These are phyloP conservation scores for Sporisorium scitamineum DNA, from an alignment of 1,284 basidiomycete species.

Conservation along the genomic window DNA sequence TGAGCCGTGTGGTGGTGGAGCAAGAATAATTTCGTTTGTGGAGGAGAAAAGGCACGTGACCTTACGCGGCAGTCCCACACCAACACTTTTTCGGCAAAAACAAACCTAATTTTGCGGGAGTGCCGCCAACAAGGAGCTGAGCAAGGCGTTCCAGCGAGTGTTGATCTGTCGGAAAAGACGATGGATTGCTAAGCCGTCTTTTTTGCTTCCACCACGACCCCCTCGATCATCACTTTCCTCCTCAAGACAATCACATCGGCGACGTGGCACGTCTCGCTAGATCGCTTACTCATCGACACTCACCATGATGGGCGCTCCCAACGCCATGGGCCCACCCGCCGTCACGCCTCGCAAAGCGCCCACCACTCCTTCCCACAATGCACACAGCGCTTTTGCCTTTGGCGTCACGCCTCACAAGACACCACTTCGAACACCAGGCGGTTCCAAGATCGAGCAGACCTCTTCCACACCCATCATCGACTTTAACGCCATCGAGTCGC, in stretches of 20 bases:
- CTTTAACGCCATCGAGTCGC: constrained; percentile 71
- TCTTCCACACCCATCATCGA: constrained; percentile 67
- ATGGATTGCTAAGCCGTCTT: neutral
- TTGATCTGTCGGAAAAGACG: neutral
- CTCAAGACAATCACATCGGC: neutral
- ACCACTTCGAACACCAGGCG: constrained; percentile 60
- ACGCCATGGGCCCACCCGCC: constrained; percentile 46
- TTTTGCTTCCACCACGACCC: neutral
- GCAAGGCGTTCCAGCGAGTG: neutral
- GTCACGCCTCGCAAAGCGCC: constrained; percentile 51
- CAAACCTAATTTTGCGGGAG: neutral
- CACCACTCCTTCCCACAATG: constrained; percentile 28
- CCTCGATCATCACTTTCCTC: neutral
- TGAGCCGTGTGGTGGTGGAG: constrained; percentile 25
- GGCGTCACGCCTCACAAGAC: constrained; percentile 58
- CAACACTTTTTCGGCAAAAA: constrained; percentile 23
- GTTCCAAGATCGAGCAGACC: constrained; percentile 61
- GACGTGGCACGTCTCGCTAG: neutral
- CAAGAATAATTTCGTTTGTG: constrained; percentile 5
- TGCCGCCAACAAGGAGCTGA: too few relatives aligned
- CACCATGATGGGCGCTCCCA: constrained; percentile 21
- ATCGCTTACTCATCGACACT: neutral
- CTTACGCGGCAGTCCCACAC: constrained; percentile 18
- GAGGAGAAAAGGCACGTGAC: constrained; percentile 36
- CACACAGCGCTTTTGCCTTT: constrained; percentile 21